These are phyloP conservation scores for Fragaria ananassa DNA, from an alignment of 306 rosid genomes.

Conservation along the genomic window DNA sequence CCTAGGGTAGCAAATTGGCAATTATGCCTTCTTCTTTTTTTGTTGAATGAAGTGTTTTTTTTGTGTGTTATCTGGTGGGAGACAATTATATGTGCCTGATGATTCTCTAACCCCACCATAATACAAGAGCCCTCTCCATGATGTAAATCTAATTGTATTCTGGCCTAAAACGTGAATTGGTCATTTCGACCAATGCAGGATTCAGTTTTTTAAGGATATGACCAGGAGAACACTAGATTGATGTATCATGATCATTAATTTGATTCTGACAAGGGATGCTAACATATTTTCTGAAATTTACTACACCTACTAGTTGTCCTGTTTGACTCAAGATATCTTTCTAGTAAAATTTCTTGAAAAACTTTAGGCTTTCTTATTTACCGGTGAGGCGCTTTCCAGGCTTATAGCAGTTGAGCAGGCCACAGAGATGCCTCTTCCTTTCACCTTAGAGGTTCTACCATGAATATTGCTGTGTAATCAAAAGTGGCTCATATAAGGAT, in stretches of 20 bases:
- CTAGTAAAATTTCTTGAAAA: background rate
- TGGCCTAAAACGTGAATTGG: background rate
- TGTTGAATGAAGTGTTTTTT: background rate
- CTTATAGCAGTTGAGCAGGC: background rate
- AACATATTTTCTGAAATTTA: background rate
- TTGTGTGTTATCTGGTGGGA: background rate
- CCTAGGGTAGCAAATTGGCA: no score
- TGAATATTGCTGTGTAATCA: background rate
- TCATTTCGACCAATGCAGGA: background rate
- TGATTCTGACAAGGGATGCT: background rate
- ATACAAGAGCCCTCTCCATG: background rate
- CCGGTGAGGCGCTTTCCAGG: background rate
- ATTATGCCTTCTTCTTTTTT: background rate
- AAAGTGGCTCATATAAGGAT: background rate
- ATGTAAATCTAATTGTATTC: background rate
- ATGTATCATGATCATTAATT: background rate
- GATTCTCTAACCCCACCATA: background rate
- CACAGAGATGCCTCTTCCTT: background rate
- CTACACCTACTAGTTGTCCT: background rate
- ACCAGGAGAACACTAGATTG: background rate
- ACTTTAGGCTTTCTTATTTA: background rate
- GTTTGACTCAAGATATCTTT: background rate
- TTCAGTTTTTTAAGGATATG: background rate
- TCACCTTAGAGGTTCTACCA: background rate
- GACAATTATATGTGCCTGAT: background rate